These are phyloP conservation scores for Verruconis gallopava DNA, from an alignment of 2,329 filamentous ascomycete species.

Conservation along the genomic window DNA sequence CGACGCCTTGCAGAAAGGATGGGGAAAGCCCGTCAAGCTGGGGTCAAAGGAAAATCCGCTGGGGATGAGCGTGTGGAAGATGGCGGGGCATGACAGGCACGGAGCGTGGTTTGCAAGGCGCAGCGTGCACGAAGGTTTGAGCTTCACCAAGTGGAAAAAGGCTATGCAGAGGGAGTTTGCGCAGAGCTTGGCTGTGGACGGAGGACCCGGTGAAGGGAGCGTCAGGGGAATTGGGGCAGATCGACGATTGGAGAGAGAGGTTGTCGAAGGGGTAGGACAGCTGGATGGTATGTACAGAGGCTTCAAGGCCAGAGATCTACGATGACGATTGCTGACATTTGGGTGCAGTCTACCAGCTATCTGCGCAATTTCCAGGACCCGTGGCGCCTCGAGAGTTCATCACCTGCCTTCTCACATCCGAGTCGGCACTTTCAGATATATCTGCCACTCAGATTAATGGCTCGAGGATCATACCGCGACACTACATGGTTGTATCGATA, in stretches of 20 bases:
- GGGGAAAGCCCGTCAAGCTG: constrained; percentile 72
- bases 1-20: constrained; percentile 58
- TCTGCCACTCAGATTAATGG: constrained; percentile 20
- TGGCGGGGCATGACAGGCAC: constrained; percentile 63
- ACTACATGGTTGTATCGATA: constrained; percentile 79
- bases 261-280: constrained; percentile 46
- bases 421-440: constrained; percentile 35
- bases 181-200: constrained; percentile 60
- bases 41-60: constrained; percentile 61
- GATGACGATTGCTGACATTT: constrained; percentile 11
- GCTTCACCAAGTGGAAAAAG: constrained; percentile 64
- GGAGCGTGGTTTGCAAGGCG: constrained; percentile 83
- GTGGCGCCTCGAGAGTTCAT: constrained; percentile 83
- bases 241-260: constrained; percentile 51
- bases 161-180: constrained; percentile 69
- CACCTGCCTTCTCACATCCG: constrained; percentile 59
- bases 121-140: constrained; percentile 66
- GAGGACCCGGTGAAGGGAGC: constrained; percentile 56
- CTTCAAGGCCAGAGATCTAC: background rate
- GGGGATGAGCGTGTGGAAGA: constrained; percentile 66
- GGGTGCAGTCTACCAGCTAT: constrained; percentile 63
- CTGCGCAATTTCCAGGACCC: constrained; percentile 80
- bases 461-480: constrained; percentile 39
- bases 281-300: constrained; percentile 41
- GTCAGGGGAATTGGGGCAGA: constrained; percentile 81